A percentile compares a stretch with the other conserved stretches of the same genome.
Conservation (phyloP, 495 filamentous ascomycete genomes). For the Aspergillus heteromorphus region DNA sequence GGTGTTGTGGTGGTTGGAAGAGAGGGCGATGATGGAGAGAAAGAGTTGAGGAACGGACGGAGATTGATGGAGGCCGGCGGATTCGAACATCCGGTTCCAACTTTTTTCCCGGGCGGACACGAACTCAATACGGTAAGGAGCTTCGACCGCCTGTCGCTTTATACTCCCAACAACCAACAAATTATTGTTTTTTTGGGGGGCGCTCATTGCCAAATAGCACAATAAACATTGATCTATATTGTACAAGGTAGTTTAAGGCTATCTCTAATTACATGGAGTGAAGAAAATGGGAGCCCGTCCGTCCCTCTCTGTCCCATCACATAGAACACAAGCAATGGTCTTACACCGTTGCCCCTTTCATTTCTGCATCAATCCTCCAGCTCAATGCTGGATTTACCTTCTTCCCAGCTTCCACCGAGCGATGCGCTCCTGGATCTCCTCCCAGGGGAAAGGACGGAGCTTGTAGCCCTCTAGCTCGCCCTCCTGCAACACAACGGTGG, state of each 20-base stretch:
- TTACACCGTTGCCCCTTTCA: not conserved
- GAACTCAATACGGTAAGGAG: constrained; percentile 38
- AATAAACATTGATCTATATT: not conserved
- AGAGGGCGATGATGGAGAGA: constrained; percentile 10
- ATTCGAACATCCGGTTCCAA: constrained; percentile 30
- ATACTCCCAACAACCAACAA: not conserved
- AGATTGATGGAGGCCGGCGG: constrained; percentile 24
- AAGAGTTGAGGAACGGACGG: constrained; percentile 13
- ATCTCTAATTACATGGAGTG: constrained; percentile 19
- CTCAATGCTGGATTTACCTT: constrained; percentile 46
- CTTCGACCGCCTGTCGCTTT: constrained; percentile 18
- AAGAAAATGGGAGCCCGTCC: constrained; percentile 10
- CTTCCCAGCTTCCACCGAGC: constrained; percentile 77
- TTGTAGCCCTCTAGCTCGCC: constrained; percentile 42
- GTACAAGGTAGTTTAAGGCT: constrained; percentile 8
- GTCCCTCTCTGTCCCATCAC: constrained; percentile 1
- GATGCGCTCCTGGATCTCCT: constrained; percentile 81
- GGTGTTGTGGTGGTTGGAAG: not conserved
- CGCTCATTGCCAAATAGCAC: not conserved
- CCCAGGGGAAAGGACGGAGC: constrained; percentile 63
- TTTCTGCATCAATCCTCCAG: not conserved
- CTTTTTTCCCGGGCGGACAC: constrained; percentile 40
- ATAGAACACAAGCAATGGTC: not conserved
- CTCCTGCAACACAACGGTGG: constrained; percentile 94
- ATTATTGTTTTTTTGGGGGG: no score